These are phyloP conservation scores for Argentina anserina DNA, from an alignment of 306 rosid genomes.

Conservation along the genomic window DNA sequence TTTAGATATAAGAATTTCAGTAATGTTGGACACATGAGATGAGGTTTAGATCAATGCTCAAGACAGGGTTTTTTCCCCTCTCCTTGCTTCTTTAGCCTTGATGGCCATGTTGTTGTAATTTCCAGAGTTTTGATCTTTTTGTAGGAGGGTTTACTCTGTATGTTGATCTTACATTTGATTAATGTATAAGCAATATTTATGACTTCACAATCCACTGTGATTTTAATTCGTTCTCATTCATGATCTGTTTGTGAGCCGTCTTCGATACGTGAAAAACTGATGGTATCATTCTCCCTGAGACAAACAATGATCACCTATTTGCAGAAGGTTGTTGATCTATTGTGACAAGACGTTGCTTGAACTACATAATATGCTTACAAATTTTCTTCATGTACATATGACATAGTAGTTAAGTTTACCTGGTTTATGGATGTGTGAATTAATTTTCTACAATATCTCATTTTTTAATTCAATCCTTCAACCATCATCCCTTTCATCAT, in stretches of 20 bases:
- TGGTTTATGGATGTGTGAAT: no score
- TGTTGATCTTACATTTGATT: background rate
- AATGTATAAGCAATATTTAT: background rate
- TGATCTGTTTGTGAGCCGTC: background rate
- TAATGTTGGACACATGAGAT: slow-evolving; percentile 8
- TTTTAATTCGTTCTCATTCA: background rate
- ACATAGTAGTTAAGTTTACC: no score
- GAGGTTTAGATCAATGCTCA: slow-evolving; percentile 11
- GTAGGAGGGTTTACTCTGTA: slow-evolving; percentile 12
- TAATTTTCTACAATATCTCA: no score
- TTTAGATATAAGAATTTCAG: background rate
- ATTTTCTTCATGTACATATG: no score
- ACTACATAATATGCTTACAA: no score
- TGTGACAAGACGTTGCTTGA: no score
- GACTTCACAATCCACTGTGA: background rate
- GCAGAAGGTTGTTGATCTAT: no score
- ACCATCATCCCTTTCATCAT: no score
- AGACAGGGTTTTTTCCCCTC: background rate
- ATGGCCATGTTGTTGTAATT: slow-evolving; percentile 26
- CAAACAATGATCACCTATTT: no score
- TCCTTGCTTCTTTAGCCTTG: background rate
- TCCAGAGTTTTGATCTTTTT: slow-evolving; percentile 13
- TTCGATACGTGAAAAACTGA: background rate
- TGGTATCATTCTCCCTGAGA: no score
- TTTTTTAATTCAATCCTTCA: no score